phyloP scores from a whole-genome alignment of 2,329 filamentous ascomycete genomes.

The Aspergillus sp. region DNA sequence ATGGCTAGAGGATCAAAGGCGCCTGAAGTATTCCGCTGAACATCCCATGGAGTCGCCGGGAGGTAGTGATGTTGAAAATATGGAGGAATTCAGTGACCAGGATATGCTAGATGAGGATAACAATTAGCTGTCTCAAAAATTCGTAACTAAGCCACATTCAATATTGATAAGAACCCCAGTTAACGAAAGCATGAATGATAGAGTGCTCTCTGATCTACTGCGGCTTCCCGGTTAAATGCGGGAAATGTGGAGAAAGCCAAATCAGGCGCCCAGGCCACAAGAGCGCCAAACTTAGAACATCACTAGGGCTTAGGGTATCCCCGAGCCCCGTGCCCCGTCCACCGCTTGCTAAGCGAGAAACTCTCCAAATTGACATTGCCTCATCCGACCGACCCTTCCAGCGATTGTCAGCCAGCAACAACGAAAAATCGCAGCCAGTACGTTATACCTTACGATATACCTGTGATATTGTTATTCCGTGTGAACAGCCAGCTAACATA shows the following conservation, averaged over 20 bases:
- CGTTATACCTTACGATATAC: slow-evolving; percentile 25
- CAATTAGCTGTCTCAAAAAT: background rate
- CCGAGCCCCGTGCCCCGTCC: slow-evolving; percentile 19
- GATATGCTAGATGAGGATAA: background rate
- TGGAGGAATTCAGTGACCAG: background rate
- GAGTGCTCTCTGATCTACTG: background rate
- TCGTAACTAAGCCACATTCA: background rate
- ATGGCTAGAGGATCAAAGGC: slow-evolving; percentile 37
- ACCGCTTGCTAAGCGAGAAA: slow-evolving; percentile 46
- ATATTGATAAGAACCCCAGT: background rate
- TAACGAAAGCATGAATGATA: background rate
- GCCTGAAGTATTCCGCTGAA: slow-evolving; percentile 28
- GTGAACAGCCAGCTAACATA: slow-evolving; percentile 47
- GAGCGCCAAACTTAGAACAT: slow-evolving; percentile 3
- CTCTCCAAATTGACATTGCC: slow-evolving; percentile 39
- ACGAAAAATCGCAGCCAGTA: slow-evolving; percentile 50
- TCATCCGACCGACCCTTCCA: slow-evolving; percentile 37
- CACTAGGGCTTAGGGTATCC: slow-evolving; percentile 43
- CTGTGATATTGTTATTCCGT: slow-evolving; percentile 13
- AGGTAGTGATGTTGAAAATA: slow-evolving; percentile 6
- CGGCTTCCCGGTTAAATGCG: background rate
- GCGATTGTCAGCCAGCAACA: slow-evolving; percentile 44
- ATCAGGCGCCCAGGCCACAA: background rate
- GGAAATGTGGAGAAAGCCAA: slow-evolving; percentile 14
- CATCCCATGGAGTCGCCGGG: slow-evolving; percentile 14